Evolutionary conservation across 441 rosid genomes (phyloP).

Genomic region (Gossypium davidsonii): DNA sequence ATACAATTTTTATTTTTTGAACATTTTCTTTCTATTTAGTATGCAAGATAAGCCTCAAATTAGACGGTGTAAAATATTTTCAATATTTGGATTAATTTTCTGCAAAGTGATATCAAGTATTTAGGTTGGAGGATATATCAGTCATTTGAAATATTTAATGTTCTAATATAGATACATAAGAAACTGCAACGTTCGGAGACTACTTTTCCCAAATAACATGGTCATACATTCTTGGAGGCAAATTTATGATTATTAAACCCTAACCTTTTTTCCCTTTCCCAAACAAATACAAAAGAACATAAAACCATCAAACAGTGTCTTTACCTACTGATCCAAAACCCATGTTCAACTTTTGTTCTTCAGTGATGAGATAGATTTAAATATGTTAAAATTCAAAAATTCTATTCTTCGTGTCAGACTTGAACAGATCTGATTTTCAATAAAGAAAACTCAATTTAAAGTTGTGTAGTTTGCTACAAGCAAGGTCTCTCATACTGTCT

Average conservation of each 20-base stretch:
- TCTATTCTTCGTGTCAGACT: neutral
- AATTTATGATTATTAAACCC: neutral
- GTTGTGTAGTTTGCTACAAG: neutral
- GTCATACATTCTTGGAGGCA: neutral
- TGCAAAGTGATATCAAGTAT: neutral
- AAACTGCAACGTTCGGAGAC: neutral
- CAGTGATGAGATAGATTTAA: neutral
- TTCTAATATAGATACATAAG: neutral
- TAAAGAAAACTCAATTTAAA: neutral
- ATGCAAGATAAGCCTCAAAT: neutral
- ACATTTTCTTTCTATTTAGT: neutral
- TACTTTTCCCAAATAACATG: neutral
- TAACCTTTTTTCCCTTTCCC: neutral
- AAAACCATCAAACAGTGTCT: neutral
- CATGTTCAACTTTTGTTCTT: neutral
- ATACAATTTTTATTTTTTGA: neutral
- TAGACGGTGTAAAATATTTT: neutral
- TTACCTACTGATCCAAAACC: neutral
- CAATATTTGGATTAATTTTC: neutral
- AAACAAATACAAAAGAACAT: neutral
- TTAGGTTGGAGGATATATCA: neutral
- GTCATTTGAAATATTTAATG: neutral
- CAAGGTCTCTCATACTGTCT: neutral
- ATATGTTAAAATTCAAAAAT: neutral
- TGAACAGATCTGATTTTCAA: neutral